Evolutionary conservation across 441 rosid species (phyloP), one percentile per base, ranked within the genome.

Genomic region (Adansonia grandidieri): DNA sequence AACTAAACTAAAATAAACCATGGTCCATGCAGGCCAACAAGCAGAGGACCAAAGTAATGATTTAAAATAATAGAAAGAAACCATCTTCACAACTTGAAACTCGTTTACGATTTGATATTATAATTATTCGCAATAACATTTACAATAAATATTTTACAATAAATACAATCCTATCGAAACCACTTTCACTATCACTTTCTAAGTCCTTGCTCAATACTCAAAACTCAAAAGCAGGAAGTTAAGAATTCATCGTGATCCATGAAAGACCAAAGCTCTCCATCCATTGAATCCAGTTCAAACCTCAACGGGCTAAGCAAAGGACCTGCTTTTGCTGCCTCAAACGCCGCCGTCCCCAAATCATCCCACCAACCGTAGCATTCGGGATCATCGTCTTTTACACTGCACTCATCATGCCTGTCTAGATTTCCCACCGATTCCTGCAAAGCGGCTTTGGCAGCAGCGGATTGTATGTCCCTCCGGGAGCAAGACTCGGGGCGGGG

Each of bases 391-490:
- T 66, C 71, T 47, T n/a, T 8, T 17, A 10, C 54, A 48, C 71
- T 9, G 10, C 10, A 9, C 22, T 56, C 61, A 56, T 6, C 7
- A 5, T 5, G 45, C 61, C 61, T 56, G 61, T 6, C 61, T 56
- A 20, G 10, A 17, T 58, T 58, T 19, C 72, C 32, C 17, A 63
- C 45, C 67, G 67, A 14, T 32, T 67, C 72, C 9, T 67, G 9
- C 72, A 67, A 19, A 19, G 72, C 54, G n/a, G 72, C 72, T 67
- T 67, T 67, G 28, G 72, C 72, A 32, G 72, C 72, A 22, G 72
- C 72, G 0, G 72, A 67, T 5, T 67, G 72, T 67, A 67, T 67
- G 20, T 67, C 72, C 37, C 37, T 67, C 72, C 72, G 45, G 9
- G 72, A 45, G 54, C 54, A 67, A 17, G 72, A 67, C 54, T 45